These are phyloP conservation scores for Begonia masoniana DNA, from an alignment of 306 rosid genomes.

Conservation along the genomic window DNA sequence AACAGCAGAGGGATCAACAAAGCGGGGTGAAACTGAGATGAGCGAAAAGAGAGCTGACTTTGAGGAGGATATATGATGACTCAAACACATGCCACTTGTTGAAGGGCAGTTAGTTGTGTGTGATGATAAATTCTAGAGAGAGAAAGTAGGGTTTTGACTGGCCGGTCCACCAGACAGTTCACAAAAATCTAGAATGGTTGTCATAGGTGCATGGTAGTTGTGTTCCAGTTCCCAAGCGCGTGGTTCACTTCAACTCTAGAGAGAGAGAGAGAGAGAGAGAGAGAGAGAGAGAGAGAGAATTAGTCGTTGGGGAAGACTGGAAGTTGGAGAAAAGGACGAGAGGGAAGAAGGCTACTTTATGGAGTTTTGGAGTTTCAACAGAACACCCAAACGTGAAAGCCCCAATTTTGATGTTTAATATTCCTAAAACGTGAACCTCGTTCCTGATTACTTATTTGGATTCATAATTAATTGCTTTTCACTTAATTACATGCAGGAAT, in stretches of 20 bases:
- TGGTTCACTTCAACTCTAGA: background rate
- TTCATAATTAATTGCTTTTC: too few species aligned
- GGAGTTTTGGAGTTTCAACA: too few species aligned
- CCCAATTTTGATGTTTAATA: too few species aligned
- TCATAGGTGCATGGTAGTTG: background rate
- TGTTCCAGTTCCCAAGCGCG: background rate
- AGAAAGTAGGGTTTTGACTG: constrained; percentile 23
- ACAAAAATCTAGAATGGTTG: background rate
- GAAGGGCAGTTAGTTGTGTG: constrained; percentile 35
- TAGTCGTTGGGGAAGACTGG: background rate
- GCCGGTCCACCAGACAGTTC: constrained; percentile 69
- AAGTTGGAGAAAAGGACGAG: background rate
- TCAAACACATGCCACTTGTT: background rate
- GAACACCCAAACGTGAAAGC: too few species aligned
- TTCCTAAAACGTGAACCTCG: too few species aligned
- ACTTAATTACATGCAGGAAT: too few species aligned
- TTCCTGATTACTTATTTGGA: too few species aligned
- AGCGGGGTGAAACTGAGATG: too few species aligned
- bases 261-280: constrained; percentile 1
- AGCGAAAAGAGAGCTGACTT: constrained; percentile 33
- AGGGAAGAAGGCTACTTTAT: background rate
- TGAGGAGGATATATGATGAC: constrained; percentile 40
- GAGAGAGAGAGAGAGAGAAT: background rate
- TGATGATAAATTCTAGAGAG: constrained; percentile 1
- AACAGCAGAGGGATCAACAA: too few species aligned